Conservation (phyloP, 352 stramenopile genomes). For the Pythium aquatile region DNA sequence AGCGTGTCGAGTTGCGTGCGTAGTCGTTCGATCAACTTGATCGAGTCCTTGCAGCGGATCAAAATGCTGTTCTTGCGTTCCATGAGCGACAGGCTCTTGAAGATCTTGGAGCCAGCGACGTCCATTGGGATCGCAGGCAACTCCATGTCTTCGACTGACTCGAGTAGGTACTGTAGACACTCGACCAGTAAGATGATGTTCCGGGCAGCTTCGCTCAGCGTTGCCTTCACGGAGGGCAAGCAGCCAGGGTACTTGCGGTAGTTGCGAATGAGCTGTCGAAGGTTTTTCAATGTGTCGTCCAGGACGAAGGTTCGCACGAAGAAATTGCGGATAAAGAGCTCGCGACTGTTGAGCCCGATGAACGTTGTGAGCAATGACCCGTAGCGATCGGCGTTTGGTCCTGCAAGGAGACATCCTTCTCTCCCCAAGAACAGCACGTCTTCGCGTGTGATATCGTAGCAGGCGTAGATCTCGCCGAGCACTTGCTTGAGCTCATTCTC, state of each 20-base stretch:
- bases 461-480: constrained; percentile 93
- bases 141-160: constrained; percentile 92
- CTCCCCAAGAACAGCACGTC: constrained; percentile 95
- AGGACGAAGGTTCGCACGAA: constrained; percentile 96
- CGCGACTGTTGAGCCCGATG: constrained; percentile 94
- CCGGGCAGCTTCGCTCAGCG: constrained; percentile 90
- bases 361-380: constrained; percentile 95
- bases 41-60: constrained; percentile 91
- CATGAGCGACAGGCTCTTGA: constrained; percentile 91
- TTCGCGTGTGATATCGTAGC: constrained; percentile 96
- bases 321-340: constrained; percentile 98
- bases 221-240: constrained; percentile 80
- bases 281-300: constrained; percentile 90
- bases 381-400: constrained; percentile 93
- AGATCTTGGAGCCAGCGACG: constrained; percentile 73
- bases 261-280: constrained; percentile 87
- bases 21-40: constrained; percentile 93
- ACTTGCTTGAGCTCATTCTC: constrained; percentile 98
- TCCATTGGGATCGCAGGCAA: constrained; percentile 53
- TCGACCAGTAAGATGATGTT: constrained; percentile 97
- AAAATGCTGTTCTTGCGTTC: constrained; percentile 90
- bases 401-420: constrained; percentile 92
- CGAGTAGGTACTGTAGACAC: constrained; percentile 94
- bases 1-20: constrained; percentile 92
- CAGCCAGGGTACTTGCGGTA: constrained; percentile 81